A percentile compares a stretch with the other conserved stretches of the same genome.
Conservation (phyloP, 768 basidiomycete genomes). For the Suillus subaureus region DNA sequence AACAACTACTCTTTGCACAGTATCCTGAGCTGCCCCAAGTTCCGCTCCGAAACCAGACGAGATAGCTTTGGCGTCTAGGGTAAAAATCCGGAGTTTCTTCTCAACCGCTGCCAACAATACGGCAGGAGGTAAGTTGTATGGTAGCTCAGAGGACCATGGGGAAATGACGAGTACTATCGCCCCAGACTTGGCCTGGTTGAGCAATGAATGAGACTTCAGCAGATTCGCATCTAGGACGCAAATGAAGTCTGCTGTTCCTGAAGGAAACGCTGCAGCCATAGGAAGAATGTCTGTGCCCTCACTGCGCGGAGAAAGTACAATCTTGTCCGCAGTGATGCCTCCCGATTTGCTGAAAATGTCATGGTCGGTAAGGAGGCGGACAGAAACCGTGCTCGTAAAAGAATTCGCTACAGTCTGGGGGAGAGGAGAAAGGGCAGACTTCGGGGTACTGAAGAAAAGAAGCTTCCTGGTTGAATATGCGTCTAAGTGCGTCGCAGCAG, state of each 20-base stretch:
- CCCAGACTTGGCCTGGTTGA: constrained; percentile 64
- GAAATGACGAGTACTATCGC: constrained; percentile 77
- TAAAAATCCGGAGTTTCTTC: constrained; percentile 59
- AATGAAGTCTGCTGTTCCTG: constrained; percentile 65
- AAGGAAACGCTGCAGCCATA: constrained; percentile 55
- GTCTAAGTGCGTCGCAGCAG: constrained; percentile 29
- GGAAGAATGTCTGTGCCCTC: constrained; percentile 46
- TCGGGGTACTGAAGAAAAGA: constrained; percentile 55
- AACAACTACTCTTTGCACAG: constrained; percentile 58
- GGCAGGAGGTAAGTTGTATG: constrained; percentile 61
- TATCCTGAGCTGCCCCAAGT: constrained; percentile 36
- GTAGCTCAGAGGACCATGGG: constrained; percentile 73
- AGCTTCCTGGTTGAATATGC: constrained; percentile 45
- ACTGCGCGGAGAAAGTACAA: constrained; percentile 60
- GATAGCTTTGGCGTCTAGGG: constrained; percentile 57
- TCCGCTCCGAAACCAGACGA: constrained; percentile 44
- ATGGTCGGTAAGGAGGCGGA: constrained; percentile 67
- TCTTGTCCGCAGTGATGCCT: constrained; percentile 67
- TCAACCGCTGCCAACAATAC: constrained; percentile 48
- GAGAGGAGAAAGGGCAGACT: constrained; percentile 46
- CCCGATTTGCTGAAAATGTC: constrained; percentile 77
- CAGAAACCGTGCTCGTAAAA: constrained; percentile 51
- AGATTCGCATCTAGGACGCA: constrained; percentile 76
- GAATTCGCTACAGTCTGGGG: constrained; percentile 58
- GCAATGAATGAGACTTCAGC: constrained; percentile 74